Percentiles rank a stretch among this genome's conserved stretches.
These are phyloP conservation scores for Tulasnella sp. DNA, from an alignment of 768 basidiomycete genomes.

Conservation along the genomic window DNA sequence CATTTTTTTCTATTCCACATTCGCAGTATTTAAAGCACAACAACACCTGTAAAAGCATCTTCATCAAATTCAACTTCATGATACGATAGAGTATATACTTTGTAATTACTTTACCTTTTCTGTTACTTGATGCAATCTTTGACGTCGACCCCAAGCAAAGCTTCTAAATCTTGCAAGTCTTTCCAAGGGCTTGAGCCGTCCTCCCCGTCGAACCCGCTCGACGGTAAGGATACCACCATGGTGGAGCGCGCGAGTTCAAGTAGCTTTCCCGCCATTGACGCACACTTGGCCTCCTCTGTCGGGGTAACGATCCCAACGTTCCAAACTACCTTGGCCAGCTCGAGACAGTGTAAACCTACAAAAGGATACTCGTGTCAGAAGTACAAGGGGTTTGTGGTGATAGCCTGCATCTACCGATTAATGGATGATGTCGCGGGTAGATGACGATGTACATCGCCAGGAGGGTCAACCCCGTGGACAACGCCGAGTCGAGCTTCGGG, in stretches of 20 bases:
- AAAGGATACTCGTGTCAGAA: conserved; percentile 2
- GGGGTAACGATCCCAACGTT: conserved; percentile 41
- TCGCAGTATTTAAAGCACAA: background rate
- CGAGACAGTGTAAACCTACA: conserved; percentile 69
- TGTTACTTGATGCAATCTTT: background rate
- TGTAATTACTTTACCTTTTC: background rate
- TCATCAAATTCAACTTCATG: background rate
- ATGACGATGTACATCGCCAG: conserved; percentile 64
- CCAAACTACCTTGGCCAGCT: conserved; percentile 75
- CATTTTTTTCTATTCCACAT: background rate
- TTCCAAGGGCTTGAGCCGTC: conserved; percentile 1
- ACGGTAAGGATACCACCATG: background rate
- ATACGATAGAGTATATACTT: background rate
- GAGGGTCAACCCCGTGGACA: conserved; percentile 54
- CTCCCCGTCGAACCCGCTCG: background rate
- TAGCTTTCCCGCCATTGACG: background rate
- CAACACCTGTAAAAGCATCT: background rate
- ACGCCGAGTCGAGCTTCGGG: conserved; percentile 51
- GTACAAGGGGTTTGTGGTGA: background rate
- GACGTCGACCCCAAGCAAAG: background rate
- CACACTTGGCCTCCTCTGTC: background rate
- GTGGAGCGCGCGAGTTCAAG: background rate
- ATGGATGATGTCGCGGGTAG: conserved; percentile 77
- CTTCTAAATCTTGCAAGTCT: background rate
- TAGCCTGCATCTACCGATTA: conserved; percentile 55